These are phyloP conservation scores for Aspergillus haitiensis DNA, from an alignment of 495 filamentous ascomycete genomes.

Conservation along the genomic window DNA sequence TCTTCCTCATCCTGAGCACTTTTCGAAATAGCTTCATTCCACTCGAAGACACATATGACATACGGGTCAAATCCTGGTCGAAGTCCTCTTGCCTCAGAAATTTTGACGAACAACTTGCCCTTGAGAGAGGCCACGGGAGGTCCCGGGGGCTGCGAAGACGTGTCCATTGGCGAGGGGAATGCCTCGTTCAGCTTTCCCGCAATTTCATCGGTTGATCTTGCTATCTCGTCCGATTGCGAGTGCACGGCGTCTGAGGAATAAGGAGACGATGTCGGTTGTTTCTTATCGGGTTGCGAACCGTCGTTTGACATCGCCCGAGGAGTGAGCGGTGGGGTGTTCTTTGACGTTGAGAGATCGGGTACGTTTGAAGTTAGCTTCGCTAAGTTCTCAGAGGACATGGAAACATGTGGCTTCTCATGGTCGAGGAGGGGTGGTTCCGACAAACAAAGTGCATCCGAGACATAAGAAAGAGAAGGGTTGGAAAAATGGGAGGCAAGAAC, in stretches of 20 bases:
- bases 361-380: constrained; percentile 86
- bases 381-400: constrained; percentile 64
- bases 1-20: constrained; percentile 65
- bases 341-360: constrained; percentile 58
- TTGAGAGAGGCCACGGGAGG: constrained; percentile 73
- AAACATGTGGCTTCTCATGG: constrained; percentile 51
- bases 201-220: constrained; percentile 41
- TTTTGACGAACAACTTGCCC: constrained; percentile 86
- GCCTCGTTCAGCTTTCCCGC: constrained; percentile 48
- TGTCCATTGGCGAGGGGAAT: constrained; percentile 35
- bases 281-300: constrained; percentile 40
- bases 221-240: constrained; percentile 28
- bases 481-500: constrained; percentile 74
- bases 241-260: constrained; percentile 28
- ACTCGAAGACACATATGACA: constrained; percentile 94
- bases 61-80: constrained; percentile 84
- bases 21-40: constrained; percentile 91
- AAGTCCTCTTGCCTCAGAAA: constrained; percentile 78
- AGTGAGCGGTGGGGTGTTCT: constrained; percentile 88
- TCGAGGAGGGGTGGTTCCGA: constrained; percentile 52
- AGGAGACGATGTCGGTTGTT: constrained; percentile 35
- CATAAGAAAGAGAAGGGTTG: constrained; percentile 62
- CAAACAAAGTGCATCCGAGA: constrained; percentile 58
- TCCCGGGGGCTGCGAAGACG: constrained; percentile 40
- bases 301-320: constrained; percentile 80